Conservation (phyloP, 768 basidiomycete species). For the Lactarius psammicola region DNA sequence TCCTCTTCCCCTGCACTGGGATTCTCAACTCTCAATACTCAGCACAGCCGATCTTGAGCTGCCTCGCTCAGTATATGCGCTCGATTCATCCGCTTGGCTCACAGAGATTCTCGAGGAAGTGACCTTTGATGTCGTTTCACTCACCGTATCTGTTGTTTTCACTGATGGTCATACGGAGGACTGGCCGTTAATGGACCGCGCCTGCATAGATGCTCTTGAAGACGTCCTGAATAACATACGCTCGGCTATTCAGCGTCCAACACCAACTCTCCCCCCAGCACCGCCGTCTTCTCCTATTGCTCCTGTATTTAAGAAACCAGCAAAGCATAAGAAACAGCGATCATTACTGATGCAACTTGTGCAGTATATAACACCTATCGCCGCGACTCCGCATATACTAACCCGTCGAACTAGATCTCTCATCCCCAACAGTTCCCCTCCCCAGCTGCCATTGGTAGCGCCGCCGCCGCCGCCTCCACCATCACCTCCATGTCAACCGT, state of each 20-base stretch:
- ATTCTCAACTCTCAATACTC: constrained; percentile 50
- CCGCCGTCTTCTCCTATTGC: constrained; percentile 27
- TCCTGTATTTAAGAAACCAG: constrained; percentile 36
- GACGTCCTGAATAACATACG: constrained; percentile 54
- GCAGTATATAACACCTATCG: constrained; percentile 42
- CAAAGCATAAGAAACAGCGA: constrained; percentile 65
- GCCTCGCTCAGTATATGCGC: constrained; percentile 51
- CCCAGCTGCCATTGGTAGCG: constrained; percentile 9
- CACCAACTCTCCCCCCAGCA: constrained; percentile 32
- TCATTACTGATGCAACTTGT: constrained; percentile 71
- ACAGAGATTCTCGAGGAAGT: constrained; percentile 56
- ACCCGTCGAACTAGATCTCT: constrained; percentile 26
- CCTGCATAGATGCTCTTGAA: constrained; percentile 47
- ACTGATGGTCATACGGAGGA: constrained; percentile 53
- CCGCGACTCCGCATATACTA: neutral
- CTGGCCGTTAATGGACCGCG: constrained; percentile 44
- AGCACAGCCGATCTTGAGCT: constrained; percentile 52
- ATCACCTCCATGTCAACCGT: neutral
- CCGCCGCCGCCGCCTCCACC: constrained; percentile 29
- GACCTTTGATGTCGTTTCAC: constrained; percentile 54
- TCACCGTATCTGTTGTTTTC: constrained; percentile 52
- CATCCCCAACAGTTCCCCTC: constrained; percentile 14
- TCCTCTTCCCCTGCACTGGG: constrained; percentile 53
- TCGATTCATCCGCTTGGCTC: constrained; percentile 60
- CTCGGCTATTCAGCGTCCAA: constrained; percentile 44